These are phyloP conservation scores for Apiospora phragmitis DNA, from an alignment of 2,329 filamentous ascomycete genomes.

Conservation along the genomic window DNA sequence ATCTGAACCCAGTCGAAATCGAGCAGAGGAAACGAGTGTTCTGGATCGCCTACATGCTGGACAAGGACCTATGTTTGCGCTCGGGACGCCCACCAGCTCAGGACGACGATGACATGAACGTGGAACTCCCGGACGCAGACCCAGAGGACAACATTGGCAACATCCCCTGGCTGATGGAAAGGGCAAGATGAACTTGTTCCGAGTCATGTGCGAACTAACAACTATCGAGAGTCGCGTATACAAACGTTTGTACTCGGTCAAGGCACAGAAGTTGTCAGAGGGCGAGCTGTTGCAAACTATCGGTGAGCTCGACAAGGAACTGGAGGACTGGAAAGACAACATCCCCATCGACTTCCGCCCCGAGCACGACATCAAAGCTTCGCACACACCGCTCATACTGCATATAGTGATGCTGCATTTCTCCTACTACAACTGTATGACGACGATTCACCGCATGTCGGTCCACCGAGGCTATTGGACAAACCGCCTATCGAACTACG, in stretches of 20 bases:
- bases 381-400: constrained; percentile 88
- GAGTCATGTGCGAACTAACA: constrained; percentile 87
- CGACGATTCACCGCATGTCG: constrained; percentile 97
- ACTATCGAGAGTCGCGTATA: constrained; percentile 94
- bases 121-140: constrained; percentile 88
- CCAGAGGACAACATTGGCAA: constrained; percentile 93
- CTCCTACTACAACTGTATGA: constrained; percentile 96
- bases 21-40: constrained; percentile 77
- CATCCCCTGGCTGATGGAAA: constrained; percentile 84
- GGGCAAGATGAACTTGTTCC: constrained; percentile 92
- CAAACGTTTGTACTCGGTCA: constrained; percentile 88
- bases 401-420: constrained; percentile 95
- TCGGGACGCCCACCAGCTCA: constrained; percentile 61
- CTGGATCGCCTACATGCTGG: constrained; percentile 66
- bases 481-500: constrained; percentile 88
- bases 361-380: constrained; percentile 92
- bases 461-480: constrained; percentile 99
- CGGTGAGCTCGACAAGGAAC: constrained; percentile 83
- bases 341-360: constrained; percentile 97
- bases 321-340: constrained; percentile 95
- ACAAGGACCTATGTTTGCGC: constrained; percentile 63
- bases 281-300: constrained; percentile 95
- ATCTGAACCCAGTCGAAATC: constrained; percentile 88
- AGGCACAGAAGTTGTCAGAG: constrained; percentile 86
- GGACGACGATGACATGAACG: constrained; percentile 81